Percentiles rank a stretch among this genome's conserved stretches.
Conservation (phyloP, 2,329 filamentous ascomycete genomes). For the Alternaria conjuncta region DNA sequence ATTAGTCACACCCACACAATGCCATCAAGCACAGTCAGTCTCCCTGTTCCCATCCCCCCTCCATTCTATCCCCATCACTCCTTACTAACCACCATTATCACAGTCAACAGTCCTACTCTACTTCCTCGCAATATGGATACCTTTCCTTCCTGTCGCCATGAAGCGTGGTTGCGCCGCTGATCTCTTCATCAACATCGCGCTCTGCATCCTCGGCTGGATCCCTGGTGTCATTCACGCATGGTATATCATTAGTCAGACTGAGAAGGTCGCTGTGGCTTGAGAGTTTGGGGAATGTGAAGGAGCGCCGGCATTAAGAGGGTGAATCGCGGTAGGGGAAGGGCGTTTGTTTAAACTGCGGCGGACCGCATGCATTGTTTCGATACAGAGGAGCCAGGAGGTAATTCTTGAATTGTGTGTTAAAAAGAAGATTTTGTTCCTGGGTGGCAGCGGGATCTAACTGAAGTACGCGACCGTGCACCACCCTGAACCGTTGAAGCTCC, state of each 20-base stretch:
- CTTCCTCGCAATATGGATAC: slow-evolving; percentile 44
- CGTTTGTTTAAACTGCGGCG: too few species aligned
- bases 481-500: neutral
- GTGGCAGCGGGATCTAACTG: neutral
- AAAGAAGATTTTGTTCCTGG: too few species aligned
- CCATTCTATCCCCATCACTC: too few species aligned
- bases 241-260: slow-evolving; percentile 33
- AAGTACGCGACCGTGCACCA: neutral
- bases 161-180: slow-evolving; percentile 49
- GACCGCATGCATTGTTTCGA: too few species aligned
- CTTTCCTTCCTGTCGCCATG: slow-evolving; percentile 51
- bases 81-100: too few species aligned
- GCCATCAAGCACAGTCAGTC: slow-evolving; percentile 20
- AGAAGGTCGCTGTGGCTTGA: neutral
- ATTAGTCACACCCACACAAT: slow-evolving; percentile 1
- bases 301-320: too few species aligned
- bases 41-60: neutral
- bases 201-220: slow-evolving; percentile 47
- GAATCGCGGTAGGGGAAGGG: neutral
- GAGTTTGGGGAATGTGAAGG: neutral
- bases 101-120: slow-evolving; percentile 34
- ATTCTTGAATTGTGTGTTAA: too few species aligned
- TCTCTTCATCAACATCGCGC: slow-evolving; percentile 50
- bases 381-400: too few species aligned
- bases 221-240: slow-evolving; percentile 39